Base-by-base conservation (phyloP, 306 rosid species). In the Malus fusca region DNA sequence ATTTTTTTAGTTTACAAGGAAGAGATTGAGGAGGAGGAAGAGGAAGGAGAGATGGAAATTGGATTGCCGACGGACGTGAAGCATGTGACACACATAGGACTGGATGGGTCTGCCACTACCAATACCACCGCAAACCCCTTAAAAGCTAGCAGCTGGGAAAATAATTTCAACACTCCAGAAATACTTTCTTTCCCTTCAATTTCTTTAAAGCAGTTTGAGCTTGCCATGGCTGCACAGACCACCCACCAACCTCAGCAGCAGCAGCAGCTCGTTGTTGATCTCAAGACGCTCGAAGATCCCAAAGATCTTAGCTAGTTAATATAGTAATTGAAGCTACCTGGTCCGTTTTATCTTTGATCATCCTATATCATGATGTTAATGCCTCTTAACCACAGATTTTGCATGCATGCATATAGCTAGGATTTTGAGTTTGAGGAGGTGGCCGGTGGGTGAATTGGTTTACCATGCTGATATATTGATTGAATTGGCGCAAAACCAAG, bases 11-110 rank as follows among this genome's bases (percentile, higher is more conserved):
- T 82, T 71, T 88, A 85, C 82, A 87, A 87, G 77, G 87, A 82
- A 75, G 87, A 82, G 2, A 35, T 31, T 9, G 44, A 42, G 21
- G 86, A 83, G 65, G 91, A 86, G 68, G 86, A 83, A 59, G 91
- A 86, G 68, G 91, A 83, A 22, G 37, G 14, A 30, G 97, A 91
- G 59, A 94, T 94, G 88, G 98, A 90, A 81, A 94, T 94, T 43
- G 98, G 98, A 55, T 81, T 70, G 58, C 98, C 98, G 71, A 94
- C 96, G 19, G 97, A 94, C 77, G 98, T 94, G 85, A 91, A 88
- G 85, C 98, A 94, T 46, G 88, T 91, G 74, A 91, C 98, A 66
- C 98, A 94, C 79, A 91, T 94, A 76, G 98, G 97, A 78, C 67
- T 88, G 80, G 97, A 91, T 77, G 98, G 98, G 11, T 90, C 97